Evolutionary conservation across 2,329 filamentous ascomycete species (phyloP).

Genomic region (Claviceps fusiformis): DNA sequence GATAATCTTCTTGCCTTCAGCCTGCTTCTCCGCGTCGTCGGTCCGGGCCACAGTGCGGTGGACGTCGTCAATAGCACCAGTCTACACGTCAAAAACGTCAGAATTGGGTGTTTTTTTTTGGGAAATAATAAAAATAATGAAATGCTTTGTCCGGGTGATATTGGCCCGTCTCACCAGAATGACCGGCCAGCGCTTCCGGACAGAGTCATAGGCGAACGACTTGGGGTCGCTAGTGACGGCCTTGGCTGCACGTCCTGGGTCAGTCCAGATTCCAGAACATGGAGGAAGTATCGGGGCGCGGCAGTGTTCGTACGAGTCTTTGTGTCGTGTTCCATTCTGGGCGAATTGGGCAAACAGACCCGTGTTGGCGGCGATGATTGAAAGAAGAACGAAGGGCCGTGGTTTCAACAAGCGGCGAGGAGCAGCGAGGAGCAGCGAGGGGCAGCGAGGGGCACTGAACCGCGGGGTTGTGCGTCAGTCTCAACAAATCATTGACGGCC

Average conservation of each 20-base stretch:
- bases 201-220: constrained; percentile 80
- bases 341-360: not conserved
- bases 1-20: constrained; percentile 78
- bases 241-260: constrained; percentile 39
- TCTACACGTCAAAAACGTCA: constrained; percentile 35
- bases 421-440: no score
- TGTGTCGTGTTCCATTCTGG: constrained; percentile 58
- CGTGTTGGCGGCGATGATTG: not conserved
- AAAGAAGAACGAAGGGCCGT: not conserved
- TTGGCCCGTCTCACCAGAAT: constrained; percentile 55
- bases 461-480: no score
- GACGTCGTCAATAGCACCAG: constrained; percentile 86
- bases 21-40: constrained; percentile 48
- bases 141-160: no score
- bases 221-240: constrained; percentile 69
- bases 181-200: constrained; percentile 78
- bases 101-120: not conserved
- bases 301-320: constrained; percentile 50
- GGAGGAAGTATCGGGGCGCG: constrained; percentile 3
- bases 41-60: constrained; percentile 55
- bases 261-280: constrained; percentile 1
- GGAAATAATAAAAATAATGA: no score
- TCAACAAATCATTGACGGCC: no score
- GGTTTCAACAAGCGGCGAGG: no score
- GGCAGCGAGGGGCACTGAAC: no score